Base-by-base conservation (phyloP, 495 filamentous ascomycete species). In the Evernia prunastri region DNA sequence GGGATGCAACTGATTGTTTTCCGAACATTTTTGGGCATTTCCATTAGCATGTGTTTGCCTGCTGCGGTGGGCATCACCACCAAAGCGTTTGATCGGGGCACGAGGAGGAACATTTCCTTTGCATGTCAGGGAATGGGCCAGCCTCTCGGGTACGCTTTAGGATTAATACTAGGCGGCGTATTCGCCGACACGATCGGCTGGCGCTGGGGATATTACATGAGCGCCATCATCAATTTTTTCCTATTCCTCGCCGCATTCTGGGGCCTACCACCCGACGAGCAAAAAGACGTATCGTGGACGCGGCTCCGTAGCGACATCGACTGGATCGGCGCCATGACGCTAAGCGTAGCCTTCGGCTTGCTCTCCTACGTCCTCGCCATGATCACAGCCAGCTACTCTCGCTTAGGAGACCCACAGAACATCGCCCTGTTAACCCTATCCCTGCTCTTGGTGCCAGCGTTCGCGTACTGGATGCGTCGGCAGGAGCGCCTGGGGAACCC, bases 1-100 rank as follows among this genome's bases (percentile, higher is more conserved):
- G 74, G 77, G 0, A 61, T 67, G 20, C 74, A 85, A 63, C 69
- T 87, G n/a, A 80, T 85, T 58, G 40, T 77, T 17, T 83, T 83
- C 64, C 81, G 83, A 27, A 76, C 73, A 3, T 63, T 82, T 20
- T 74, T 77, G 35, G 82, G 84, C 25, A 61, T 84, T 25, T 77
- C 82, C 0, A 70, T 78, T 27, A 75, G 80, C 3, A 70, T 86
- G 63, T 81, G 77, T 63, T 71, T 87, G 7, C 80, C 82, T 4
- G 73, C 78, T 13, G 76, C 80, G 4, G 77, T 85, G 17, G 71
- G 70, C 58, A 73, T 85, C 35, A 78, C 84, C 37, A 78, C 77
- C 0, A 63, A 69, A 27, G 71, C 72, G 9, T 77, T 82, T 53
- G 66, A 71, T 1, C 56, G 68, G n/a, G 78, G 76, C 13, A 71